Evolutionary conservation across 768 basidiomycete species (phyloP).

Genomic region (Boletus rubescentipes): DNA sequence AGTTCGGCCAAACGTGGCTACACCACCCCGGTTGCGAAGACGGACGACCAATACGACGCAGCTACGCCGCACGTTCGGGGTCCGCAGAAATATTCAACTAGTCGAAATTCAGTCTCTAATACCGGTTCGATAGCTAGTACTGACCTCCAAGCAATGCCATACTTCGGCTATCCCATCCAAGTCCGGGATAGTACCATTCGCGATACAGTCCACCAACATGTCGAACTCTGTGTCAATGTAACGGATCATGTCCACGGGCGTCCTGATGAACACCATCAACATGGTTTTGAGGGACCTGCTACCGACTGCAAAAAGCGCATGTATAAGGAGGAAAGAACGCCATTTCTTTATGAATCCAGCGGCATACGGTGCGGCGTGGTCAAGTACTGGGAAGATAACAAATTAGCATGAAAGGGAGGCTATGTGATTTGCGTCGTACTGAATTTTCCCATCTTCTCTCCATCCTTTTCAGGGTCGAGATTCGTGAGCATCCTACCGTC

Average conservation of each 20-base stretch:
- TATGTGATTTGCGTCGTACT: not conserved
- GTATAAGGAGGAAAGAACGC: constrained; percentile 7
- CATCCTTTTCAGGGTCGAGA: no score
- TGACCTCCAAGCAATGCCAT: not conserved
- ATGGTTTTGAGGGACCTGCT: constrained; percentile 2
- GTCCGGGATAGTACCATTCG: constrained; percentile 9
- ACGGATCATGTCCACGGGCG: constrained; percentile 13
- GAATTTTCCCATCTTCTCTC: constrained; percentile 5
- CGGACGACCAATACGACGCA: constrained; percentile 12
- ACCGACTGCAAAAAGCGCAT: not conserved
- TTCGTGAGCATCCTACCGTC: no score
- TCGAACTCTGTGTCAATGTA: no score
- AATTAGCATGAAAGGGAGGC: not conserved
- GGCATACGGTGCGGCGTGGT: constrained; percentile 1
- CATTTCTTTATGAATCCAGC: constrained; percentile 1
- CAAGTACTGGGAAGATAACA: not conserved
- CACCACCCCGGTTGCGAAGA: constrained; percentile 7
- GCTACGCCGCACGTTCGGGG: constrained; percentile 1
- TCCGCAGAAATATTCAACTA: constrained; percentile 1
- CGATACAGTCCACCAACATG: constrained; percentile 12
- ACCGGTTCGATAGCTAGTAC: not conserved
- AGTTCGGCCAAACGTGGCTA: no score
- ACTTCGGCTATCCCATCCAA: no score
- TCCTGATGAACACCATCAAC: not conserved
- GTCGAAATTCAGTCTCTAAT: not conserved